Evolutionary conservation across 768 basidiomycete species (phyloP).

Genomic region (Psilocybe cubensis): DNA sequence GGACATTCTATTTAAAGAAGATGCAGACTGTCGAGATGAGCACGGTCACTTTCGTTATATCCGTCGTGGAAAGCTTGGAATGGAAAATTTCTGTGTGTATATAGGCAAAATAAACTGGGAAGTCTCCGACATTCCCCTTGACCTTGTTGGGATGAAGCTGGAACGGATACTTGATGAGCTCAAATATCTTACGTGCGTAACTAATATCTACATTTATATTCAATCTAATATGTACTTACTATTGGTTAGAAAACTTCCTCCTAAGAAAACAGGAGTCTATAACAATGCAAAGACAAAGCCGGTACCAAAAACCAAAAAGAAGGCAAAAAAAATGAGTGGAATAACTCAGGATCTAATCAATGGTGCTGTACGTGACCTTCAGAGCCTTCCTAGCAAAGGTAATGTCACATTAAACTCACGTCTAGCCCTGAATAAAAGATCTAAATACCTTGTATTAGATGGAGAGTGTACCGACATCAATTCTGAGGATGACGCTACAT

Average conservation of each 20-base stretch:
- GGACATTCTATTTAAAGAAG: conserved; percentile 12
- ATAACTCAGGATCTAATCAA: too few relatives aligned
- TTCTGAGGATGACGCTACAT: background rate
- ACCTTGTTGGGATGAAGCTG: conserved; percentile 7
- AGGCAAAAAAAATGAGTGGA: too few relatives aligned
- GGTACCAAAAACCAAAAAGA: too few relatives aligned
- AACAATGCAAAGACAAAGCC: too few relatives aligned
- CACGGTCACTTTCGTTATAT: conserved; percentile 6
- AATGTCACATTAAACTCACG: too few relatives aligned
- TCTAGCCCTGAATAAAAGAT: too few relatives aligned
- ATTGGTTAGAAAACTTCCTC: background rate
- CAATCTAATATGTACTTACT: background rate
- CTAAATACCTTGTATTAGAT: too few relatives aligned
- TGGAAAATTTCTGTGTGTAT: conserved; percentile 5
- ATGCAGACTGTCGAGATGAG: background rate
- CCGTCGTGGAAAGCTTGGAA: background rate
- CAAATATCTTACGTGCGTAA: conserved; percentile 4
- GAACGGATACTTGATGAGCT: conserved; percentile 8
- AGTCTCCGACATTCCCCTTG: background rate
- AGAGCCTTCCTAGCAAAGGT: too few relatives aligned
- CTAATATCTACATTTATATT: background rate
- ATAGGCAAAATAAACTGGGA: background rate
- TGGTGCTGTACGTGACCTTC: too few relatives aligned
- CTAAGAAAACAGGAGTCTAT: too few relatives aligned
- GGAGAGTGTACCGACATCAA: background rate